Evolutionary conservation across 345 rosid genomes (phyloP).

Genomic region (Isatis tinctoria): DNA sequence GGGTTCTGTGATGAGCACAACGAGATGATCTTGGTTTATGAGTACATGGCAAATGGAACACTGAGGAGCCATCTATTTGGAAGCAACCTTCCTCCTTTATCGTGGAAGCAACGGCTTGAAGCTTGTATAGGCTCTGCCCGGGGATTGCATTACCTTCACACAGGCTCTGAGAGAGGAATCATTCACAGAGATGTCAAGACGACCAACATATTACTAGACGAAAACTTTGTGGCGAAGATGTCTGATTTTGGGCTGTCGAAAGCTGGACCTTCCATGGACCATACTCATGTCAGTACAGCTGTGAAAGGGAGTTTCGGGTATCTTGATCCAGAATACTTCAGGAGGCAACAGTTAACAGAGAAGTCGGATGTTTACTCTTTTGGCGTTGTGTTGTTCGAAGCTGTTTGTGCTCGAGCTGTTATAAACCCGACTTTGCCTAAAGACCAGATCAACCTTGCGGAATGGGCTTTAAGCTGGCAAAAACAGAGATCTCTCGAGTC

Average conservation of each 20-base stretch:
- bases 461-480: slow-evolving; percentile 91
- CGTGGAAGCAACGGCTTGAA: slow-evolving; percentile 83
- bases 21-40: slow-evolving; percentile 95
- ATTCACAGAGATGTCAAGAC: slow-evolving; percentile 93
- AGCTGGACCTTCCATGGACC: slow-evolving; percentile 86
- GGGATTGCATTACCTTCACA: slow-evolving; percentile 93
- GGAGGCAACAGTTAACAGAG: slow-evolving; percentile 81
- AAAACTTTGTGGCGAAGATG: slow-evolving; percentile 80
- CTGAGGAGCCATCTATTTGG: slow-evolving; percentile 86
- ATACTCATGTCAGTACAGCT: slow-evolving; percentile 90
- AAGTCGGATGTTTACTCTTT: slow-evolving; percentile 92
- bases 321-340: slow-evolving; percentile 84
- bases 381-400: slow-evolving; percentile 83
- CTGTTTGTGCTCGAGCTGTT: slow-evolving; percentile 81
- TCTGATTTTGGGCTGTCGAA: slow-evolving; percentile 85
- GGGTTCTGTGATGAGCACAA: slow-evolving; percentile 86
- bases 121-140: slow-evolving; percentile 79
- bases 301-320: slow-evolving; percentile 95
- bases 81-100: slow-evolving; percentile 55
- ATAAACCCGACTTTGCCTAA: slow-evolving; percentile 83
- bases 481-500: slow-evolving; percentile 57
- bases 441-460: slow-evolving; percentile 93
- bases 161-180: slow-evolving; percentile 82
- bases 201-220: slow-evolving; percentile 75
- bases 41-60: slow-evolving; percentile 88